Conservation (phyloP, 257 asterid genomes). For the Fraxinus excelsior region DNA sequence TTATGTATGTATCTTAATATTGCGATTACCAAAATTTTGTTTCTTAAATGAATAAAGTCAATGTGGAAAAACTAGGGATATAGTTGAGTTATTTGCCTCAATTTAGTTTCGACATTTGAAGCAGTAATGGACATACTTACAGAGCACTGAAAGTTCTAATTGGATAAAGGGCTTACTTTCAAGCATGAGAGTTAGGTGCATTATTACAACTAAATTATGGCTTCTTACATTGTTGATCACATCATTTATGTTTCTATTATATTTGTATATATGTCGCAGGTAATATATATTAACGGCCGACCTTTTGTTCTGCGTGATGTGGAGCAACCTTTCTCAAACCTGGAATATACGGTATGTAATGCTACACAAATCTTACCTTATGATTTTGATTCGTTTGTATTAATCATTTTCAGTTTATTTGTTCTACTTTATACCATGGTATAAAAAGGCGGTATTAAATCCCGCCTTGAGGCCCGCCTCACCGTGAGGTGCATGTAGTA, state of each 20-base stretch:
- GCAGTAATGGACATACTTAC: background rate
- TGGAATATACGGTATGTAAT: constrained; percentile 89
- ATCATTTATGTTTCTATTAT: constrained; percentile 20
- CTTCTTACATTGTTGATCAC: constrained; percentile 18
- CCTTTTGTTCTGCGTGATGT: constrained; percentile 98
- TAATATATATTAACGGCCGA: constrained; percentile 86
- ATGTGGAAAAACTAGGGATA: background rate
- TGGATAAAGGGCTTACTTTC: background rate
- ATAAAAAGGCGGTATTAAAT: too few species aligned
- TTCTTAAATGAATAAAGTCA: background rate
- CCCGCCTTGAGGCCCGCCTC: too few species aligned
- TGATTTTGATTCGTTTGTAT: background rate
- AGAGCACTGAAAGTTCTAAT: background rate
- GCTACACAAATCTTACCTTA: constrained; percentile 25
- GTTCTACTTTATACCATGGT: background rate
- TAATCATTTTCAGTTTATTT: background rate
- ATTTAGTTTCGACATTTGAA: background rate
- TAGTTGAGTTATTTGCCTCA: background rate
- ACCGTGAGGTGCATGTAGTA: too few species aligned
- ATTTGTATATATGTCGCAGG: constrained; percentile 52
- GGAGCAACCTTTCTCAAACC: constrained; percentile 95
- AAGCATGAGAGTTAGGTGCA: constrained; percentile 12
- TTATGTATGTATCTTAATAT: background rate
- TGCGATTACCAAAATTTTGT: background rate
- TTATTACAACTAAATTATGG: background rate